Evolutionary conservation across 1,284 basidiomycete species (phyloP), one percentile per base, ranked within the genome.

Genomic region (Chalciporus sp.): DNA sequence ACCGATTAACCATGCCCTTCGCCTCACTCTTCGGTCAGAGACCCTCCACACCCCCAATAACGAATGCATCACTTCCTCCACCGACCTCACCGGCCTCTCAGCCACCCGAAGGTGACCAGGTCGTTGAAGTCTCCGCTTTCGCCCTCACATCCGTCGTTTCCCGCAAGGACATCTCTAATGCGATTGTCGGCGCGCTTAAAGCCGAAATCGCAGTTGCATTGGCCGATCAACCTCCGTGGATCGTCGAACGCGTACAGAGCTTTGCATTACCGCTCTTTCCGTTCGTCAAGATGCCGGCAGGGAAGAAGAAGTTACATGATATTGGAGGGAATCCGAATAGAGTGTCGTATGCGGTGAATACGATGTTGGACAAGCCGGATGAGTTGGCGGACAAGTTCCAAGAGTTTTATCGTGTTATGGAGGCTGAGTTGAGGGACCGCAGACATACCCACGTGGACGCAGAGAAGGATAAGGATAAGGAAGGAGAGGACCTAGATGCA

Each of bases 371-470:
- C 59, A 75, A 68, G 58, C 72, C 78, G 0, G 84, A 85, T 41
- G 81, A 82, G 44, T 63, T 82, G 11, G 73, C 85, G 0, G 78
- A 82, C 53, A 76, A 75, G 52, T 76, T 94, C 47, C 93, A 95
- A 67, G 81, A 83, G 39, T 91, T 95, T 61, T 90, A 90, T 68
- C 73, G 74, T n/a, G 72, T 74, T 3, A 68, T 89, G 4, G 83
- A 85, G 53, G 77, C 80, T 28, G 82, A 83, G 49, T 60, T 87
- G 10, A 65, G 76, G 40, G 59, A 58, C 52, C 44, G 63, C 47
- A 60, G 61, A 42, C 53, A 62, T 47, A 40, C n/a, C 7, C 42
- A 1, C 1, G 66, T 60, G 39, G 59, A 37, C 7, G 35, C 35
- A 17, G n/a, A 37, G 6, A 37, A 37, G 14, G n/a, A 4, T n/a